Evolutionary conservation across 805 yeast species (phyloP).

Genomic region (Ogataea neopini): DNA sequence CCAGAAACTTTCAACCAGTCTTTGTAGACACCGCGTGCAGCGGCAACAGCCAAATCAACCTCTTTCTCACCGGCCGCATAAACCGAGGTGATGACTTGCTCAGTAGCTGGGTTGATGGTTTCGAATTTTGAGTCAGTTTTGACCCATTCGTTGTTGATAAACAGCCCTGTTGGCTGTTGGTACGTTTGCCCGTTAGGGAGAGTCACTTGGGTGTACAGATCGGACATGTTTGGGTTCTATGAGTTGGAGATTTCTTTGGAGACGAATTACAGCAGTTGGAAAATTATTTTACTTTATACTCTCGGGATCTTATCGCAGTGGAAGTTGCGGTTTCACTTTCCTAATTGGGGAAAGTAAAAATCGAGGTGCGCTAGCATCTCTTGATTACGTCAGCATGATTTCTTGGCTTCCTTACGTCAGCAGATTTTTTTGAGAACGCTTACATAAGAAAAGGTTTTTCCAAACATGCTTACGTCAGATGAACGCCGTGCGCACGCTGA

Average conservation of each 20-base stretch:
- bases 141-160: slow-evolving; percentile 56
- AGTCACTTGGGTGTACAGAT: slow-evolving; percentile 21
- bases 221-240: too few relatives aligned
- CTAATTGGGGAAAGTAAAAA: neutral
- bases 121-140: slow-evolving; percentile 42
- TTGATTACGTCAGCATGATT: too few relatives aligned
- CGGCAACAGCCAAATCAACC: slow-evolving; percentile 51
- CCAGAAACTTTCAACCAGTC: slow-evolving; percentile 48
- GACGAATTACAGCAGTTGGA: too few relatives aligned
- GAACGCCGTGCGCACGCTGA: neutral
- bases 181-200: slow-evolving; percentile 51
- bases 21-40: slow-evolving; percentile 48
- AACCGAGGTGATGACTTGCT: slow-evolving; percentile 45
- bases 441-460: neutral
- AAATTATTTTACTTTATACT: neutral
- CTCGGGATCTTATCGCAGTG: neutral
- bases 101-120: slow-evolving; percentile 52
- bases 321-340: slow-evolving; percentile 3
- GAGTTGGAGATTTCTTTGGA: too few relatives aligned
- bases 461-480: too few relatives aligned
- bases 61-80: slow-evolving; percentile 49
- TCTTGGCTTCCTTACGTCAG: too few relatives aligned
- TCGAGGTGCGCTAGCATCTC: neutral
- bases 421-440: too few relatives aligned
- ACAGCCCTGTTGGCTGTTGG: slow-evolving; percentile 62